A percentile compares a stretch with the other conserved stretches of the same genome.
phyloP scores from a whole-genome alignment of 495 filamentous ascomycete species.

The Chaetomium cochliodes region DNA sequence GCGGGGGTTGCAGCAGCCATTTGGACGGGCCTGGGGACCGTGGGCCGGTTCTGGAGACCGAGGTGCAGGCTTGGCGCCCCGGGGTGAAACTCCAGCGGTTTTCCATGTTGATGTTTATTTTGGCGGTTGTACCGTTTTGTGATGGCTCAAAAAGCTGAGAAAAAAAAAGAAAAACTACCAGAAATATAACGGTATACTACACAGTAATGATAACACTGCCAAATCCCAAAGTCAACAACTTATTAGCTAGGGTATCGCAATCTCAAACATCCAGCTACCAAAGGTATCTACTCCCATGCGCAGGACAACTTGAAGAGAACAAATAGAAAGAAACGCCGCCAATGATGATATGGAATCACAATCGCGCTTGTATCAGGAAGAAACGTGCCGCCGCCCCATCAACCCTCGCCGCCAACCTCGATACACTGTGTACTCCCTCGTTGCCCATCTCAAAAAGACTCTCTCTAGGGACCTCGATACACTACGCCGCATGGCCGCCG shows the following conservation, averaged over 20 bases:
- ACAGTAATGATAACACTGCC: background rate
- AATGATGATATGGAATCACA: background rate
- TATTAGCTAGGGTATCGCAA: constrained; percentile 5
- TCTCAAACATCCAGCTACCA: background rate
- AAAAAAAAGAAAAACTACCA: too few relatives aligned
- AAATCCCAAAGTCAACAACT: background rate
- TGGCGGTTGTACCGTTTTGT: too few relatives aligned
- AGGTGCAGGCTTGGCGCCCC: constrained; percentile 5
- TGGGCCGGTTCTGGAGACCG: background rate
- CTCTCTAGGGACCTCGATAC: too few relatives aligned
- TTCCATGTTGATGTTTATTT: too few relatives aligned
- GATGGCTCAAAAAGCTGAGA: too few relatives aligned
- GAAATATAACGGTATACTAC: too few relatives aligned
- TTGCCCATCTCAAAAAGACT: too few relatives aligned
- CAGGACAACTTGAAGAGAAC: constrained; percentile 1
- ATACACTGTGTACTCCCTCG: background rate
- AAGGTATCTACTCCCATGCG: background rate
- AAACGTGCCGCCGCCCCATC: background rate
- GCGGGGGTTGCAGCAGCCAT: constrained; percentile 4
- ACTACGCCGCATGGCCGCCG: too few relatives aligned
- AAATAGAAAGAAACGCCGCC: background rate
- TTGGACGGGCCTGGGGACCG: background rate
- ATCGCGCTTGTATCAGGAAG: too few relatives aligned
- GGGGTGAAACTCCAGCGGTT: background rate
- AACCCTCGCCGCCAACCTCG: background rate